Conservation (phyloP, 2,329 filamentous ascomycete species). For the Uncinocarpus reesii region DNA sequence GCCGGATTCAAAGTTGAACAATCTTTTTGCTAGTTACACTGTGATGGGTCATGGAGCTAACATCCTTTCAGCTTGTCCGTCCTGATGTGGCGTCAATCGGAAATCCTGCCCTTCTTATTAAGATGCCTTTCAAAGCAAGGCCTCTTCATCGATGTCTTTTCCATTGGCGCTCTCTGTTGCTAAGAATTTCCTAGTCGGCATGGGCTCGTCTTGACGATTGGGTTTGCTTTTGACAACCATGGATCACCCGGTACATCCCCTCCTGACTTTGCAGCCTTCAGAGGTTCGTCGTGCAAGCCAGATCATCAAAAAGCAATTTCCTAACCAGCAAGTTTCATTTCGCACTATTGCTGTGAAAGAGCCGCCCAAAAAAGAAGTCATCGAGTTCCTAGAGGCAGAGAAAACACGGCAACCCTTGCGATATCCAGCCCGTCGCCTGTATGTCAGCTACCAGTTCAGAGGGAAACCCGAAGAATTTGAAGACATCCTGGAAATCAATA, state of each 20-base stretch:
- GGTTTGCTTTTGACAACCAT: background rate
- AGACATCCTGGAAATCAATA: slow-evolving; percentile 6
- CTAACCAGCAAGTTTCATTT: background rate
- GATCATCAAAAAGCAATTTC: slow-evolving; percentile 1
- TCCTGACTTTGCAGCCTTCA: slow-evolving; percentile 1
- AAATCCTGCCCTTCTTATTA: background rate
- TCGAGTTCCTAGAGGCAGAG: slow-evolving; percentile 4
- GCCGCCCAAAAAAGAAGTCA: slow-evolving; percentile 3
- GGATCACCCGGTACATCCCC: slow-evolving; percentile 3
- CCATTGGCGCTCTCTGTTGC: too few species aligned
- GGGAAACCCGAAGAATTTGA: slow-evolving; percentile 2
- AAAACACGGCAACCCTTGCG: background rate
- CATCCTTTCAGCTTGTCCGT: background rate
- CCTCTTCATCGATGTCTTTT: too few species aligned
- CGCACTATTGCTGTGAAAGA: slow-evolving; percentile 4
- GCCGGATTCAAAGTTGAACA: slow-evolving; percentile 4
- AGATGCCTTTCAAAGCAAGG: too few species aligned
- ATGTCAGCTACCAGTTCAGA: slow-evolving; percentile 8
- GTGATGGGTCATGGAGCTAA: background rate
- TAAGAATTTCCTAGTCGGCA: too few species aligned
- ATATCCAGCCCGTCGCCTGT: slow-evolving; percentile 3
- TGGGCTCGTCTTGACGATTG: too few species aligned
- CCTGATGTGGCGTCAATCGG: background rate
- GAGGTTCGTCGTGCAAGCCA: slow-evolving; percentile 4
- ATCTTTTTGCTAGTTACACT: background rate